Evolutionary conservation across 306 rosid species (phyloP).

Genomic region (Cucurbita argyrosperma): DNA sequence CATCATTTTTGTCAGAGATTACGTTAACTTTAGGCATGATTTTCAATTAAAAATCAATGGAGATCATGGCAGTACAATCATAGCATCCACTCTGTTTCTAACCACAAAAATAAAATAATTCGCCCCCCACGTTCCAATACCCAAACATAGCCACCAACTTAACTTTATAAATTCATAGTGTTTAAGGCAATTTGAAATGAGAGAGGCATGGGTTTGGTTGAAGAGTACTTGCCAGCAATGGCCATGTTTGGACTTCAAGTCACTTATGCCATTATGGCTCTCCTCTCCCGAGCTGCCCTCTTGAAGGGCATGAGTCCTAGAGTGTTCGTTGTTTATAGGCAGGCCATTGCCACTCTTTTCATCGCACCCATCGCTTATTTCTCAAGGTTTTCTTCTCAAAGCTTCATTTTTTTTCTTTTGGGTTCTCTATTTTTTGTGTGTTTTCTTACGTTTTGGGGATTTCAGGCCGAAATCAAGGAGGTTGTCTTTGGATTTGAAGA

Average conservation of each 20-base stretch:
- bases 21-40: no score
- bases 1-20: no score
- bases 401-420: neutral
- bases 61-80: no score
- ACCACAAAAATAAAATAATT: no score
- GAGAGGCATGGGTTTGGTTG: slow-evolving; percentile 19
- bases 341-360: slow-evolving; percentile 47
- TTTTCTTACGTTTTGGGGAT: neutral
- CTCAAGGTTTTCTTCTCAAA: neutral
- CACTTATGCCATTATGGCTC: slow-evolving; percentile 41
- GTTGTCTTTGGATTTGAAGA: slow-evolving; percentile 25
- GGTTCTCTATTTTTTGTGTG: neutral
- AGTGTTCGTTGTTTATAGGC: slow-evolving; percentile 46
- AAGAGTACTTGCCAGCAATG: slow-evolving; percentile 24
- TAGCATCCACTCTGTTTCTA: no score
- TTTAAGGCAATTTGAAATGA: no score
- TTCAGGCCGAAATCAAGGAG: slow-evolving; percentile 29
- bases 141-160: no score
- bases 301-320: slow-evolving; percentile 54
- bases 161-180: no score
- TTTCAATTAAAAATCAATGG: no score
- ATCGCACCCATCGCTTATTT: slow-evolving; percentile 33
- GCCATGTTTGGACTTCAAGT: slow-evolving; percentile 38
- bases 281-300: slow-evolving; percentile 49
- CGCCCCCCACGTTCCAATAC: no score